Conservation (phyloP, 2,329 filamentous ascomycete genomes). For the Microcera coccophila region DNA sequence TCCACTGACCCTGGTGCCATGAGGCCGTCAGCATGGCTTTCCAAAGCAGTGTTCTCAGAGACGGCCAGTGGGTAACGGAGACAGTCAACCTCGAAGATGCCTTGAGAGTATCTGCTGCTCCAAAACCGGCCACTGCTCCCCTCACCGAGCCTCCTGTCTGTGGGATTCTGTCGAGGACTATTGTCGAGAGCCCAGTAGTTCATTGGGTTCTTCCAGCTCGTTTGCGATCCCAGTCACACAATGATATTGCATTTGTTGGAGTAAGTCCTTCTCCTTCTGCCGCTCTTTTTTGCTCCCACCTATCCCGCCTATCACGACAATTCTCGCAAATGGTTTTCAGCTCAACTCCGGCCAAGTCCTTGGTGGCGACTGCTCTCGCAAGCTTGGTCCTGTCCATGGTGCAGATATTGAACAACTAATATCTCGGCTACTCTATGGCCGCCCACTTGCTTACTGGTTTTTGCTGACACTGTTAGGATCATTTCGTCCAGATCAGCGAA, state of each 20-base stretch:
- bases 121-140: conserved; percentile 29
- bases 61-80: conserved; percentile 56
- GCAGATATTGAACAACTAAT: too few species aligned
- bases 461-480: conserved; percentile 50
- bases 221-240: conserved; percentile 63
- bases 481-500: conserved; percentile 77
- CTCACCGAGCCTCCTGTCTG: conserved; percentile 47
- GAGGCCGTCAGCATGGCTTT: conserved; percentile 39
- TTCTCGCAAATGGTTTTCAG: too few species aligned
- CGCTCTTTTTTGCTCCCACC: neutral
- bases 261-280: conserved; percentile 43
- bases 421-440: too few species aligned
- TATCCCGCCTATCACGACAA: too few species aligned
- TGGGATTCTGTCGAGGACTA: conserved; percentile 74
- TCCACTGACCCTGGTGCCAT: conserved; percentile 22
- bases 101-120: conserved; percentile 36
- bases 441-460: too few species aligned
- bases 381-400: too few species aligned
- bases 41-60: conserved; percentile 51
- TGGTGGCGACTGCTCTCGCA: too few species aligned
- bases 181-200: conserved; percentile 70
- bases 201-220: conserved; percentile 77
- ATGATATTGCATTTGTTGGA: conserved; percentile 84
- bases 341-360: too few species aligned
- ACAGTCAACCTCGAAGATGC: conserved; percentile 44